Evolutionary conservation across 192 early-diverging fungal species (phyloP).

Genomic region (Allomyces arbusculus): DNA sequence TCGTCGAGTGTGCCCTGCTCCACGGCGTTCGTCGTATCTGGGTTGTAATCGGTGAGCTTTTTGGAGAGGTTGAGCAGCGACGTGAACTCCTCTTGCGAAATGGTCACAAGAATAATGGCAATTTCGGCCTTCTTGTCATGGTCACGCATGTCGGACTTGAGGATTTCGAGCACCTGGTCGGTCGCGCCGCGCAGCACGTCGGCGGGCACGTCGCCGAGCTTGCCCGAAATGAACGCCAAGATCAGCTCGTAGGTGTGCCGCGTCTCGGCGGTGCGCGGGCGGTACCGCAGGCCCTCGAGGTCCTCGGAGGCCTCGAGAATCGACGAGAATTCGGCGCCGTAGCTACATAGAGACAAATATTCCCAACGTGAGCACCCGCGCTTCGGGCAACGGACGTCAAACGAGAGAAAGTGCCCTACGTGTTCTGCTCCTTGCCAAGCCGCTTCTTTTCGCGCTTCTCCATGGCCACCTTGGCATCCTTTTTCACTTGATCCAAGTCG

Average conservation of each 20-base stretch:
- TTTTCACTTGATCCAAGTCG: conserved; percentile 31
- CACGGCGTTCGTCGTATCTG: conserved; percentile 3
- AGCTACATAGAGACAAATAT: conserved; percentile 18
- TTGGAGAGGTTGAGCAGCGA: conserved; percentile 78
- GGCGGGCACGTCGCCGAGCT: conserved; percentile 72
- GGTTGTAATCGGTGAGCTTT: conserved; percentile 76
- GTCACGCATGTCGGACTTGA: conserved; percentile 80
- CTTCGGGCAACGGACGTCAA: background rate
- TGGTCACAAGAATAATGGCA: conserved; percentile 32
- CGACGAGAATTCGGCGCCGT: conserved; percentile 46
- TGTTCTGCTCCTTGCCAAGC: conserved; percentile 37
- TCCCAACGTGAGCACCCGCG: conserved; percentile 2
- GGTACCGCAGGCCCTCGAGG: conserved; percentile 62
- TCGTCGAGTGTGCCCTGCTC: conserved; percentile 49
- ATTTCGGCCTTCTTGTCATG: conserved; percentile 71
- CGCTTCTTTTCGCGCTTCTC: conserved; percentile 29
- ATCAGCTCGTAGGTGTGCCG: conserved; percentile 72
- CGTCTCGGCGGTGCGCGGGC: conserved; percentile 80
- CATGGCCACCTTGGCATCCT: conserved; percentile 35
- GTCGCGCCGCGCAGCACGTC: conserved; percentile 79
- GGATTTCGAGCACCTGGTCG: conserved; percentile 55
- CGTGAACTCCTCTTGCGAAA: conserved; percentile 67
- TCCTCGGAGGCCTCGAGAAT: conserved; percentile 74
- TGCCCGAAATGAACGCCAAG: conserved; percentile 54
- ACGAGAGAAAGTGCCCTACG: conserved; percentile 5